Evolutionary conservation across 2,329 filamentous ascomycete species (phyloP), one percentile per base, ranked within the genome.

Genomic region (Stagonosporopsis chrysanthemi): DNA sequence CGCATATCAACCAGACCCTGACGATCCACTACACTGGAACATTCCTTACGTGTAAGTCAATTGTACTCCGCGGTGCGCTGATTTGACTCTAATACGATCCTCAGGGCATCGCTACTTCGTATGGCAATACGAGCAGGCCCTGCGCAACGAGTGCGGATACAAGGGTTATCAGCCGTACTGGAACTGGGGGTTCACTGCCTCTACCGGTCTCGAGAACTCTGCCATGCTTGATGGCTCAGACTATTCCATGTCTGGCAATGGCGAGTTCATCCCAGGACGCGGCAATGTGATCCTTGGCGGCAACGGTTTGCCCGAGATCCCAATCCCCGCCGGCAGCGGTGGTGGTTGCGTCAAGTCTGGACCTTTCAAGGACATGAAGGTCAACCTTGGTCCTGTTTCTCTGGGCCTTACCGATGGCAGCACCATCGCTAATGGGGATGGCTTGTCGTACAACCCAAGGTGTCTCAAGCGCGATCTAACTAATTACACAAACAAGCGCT

Each of bases 151-250:
- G 48, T 81, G 79, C 51, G 77, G 76, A 41, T 81, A 78, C 63
- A 70, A 64, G 3, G 77, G 75, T 46, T 70, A 72, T 45, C 73
- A 76, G 41, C 79, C 78, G 1, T 84, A 84, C 73, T 82, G 81
- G 77, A 80, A 85, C 68, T 86, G 83, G 81, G 78, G 79, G 2
- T 77, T 79, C 49, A 81, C 79, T 64, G 75, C 78, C 75, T 11
- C 77, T 2, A 62, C 74, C 5, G 80, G 85, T 43, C 71, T 75
- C 1, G 58, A 67, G 61, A 76, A 78, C 22, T 79, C 82, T 1
- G 78, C 82, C 14, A 69, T 87, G 50, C 86, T 87, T 60, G 83
- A 85, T 62, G 84, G 85, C 47, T 81, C 80, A 51, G 79, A 77
- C 24, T 81, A 78, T 51, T 75, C 78, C 15, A 70, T 75, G 64